phyloP scores from a whole-genome alignment of 73 alveolate genomes.

The Paramecium tetraurelia region DNA sequence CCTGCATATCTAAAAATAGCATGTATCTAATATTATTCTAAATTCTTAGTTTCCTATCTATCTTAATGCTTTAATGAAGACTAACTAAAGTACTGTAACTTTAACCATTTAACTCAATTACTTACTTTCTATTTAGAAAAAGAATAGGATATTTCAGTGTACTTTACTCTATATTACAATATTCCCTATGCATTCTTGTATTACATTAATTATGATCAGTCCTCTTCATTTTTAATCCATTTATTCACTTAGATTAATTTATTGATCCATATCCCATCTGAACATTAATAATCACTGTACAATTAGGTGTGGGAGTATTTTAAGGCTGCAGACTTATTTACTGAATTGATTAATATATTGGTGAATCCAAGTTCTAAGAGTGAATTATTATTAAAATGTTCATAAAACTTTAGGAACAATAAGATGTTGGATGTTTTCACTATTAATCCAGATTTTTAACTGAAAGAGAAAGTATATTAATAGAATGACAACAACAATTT shows the following conservation, averaged over 20 bases:
- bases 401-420: background rate
- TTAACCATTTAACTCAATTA: background rate
- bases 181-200: background rate
- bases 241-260: background rate
- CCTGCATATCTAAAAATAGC: slow-evolving; percentile 10
- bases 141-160: slow-evolving; percentile 30
- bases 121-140: background rate
- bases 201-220: background rate
- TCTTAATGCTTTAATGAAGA: slow-evolving; percentile 4
- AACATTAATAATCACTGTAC: background rate
- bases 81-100: background rate
- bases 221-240: background rate
- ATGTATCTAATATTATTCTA: background rate
- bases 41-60: background rate
- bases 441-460: slow-evolving; percentile 11
- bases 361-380: background rate
- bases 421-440: background rate
- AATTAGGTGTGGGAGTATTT: slow-evolving; percentile 10
- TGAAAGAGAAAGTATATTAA: background rate
- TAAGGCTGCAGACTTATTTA: background rate
- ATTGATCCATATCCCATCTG: background rate
- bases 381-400: background rate
- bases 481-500: background rate
- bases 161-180: background rate
- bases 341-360: background rate